Percentiles rank a stretch among this genome's conserved stretches.
phyloP scores from a whole-genome alignment of 2,329 filamentous ascomycete species.

The Trichoderma koningii region DNA sequence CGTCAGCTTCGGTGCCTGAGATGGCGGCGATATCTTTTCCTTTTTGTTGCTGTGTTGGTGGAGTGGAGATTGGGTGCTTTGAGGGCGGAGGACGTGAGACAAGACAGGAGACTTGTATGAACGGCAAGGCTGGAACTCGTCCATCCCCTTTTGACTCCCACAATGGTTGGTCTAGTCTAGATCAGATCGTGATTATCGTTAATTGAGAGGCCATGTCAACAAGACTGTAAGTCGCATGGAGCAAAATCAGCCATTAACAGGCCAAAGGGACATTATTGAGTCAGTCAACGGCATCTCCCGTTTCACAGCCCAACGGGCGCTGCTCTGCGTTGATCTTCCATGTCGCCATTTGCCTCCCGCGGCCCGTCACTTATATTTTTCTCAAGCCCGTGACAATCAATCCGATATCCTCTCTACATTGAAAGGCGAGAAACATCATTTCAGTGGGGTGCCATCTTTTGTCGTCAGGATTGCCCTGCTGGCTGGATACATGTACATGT shows the following conservation, averaged over 20 bases:
- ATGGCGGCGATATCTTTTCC: slow-evolving; percentile 7
- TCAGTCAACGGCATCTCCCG: background rate
- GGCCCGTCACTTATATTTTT: background rate
- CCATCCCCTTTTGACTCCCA: background rate
- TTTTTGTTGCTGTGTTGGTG: background rate
- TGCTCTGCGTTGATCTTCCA: slow-evolving; percentile 4
- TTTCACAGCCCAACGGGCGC: slow-evolving; percentile 12
- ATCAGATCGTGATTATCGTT: background rate
- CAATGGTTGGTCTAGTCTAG: background rate
- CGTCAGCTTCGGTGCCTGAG: slow-evolving; percentile 15
- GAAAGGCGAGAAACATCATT: background rate
- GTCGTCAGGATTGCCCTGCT: background rate
- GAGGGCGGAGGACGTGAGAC: background rate
- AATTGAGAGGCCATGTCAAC: background rate
- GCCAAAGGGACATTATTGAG: background rate
- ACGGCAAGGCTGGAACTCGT: background rate
- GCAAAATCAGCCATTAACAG: background rate
- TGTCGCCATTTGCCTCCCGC: background rate
- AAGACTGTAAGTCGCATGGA: background rate
- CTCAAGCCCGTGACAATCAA: slow-evolving; percentile 5
- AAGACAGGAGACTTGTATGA: background rate
- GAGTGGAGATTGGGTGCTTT: slow-evolving; percentile 15
- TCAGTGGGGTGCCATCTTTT: background rate
- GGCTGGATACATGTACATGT: no score
- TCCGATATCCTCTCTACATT: background rate